Evolutionary conservation across 495 filamentous ascomycete genomes (phyloP).

Genomic region (Immersiella caudata): DNA sequence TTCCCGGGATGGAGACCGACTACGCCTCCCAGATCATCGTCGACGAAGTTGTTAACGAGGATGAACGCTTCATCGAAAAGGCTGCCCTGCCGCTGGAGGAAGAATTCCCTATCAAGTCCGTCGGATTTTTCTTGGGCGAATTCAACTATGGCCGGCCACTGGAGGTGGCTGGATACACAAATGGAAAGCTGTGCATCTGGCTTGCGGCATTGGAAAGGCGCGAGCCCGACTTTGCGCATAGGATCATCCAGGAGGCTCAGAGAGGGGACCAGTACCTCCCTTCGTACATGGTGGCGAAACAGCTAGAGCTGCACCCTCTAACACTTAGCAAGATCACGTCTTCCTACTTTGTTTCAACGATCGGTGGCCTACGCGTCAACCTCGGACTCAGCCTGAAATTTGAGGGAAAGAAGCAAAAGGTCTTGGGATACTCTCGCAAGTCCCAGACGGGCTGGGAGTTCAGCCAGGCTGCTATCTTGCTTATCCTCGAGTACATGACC

Average conservation of each 20-base stretch:
- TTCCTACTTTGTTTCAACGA: conserved; percentile 79
- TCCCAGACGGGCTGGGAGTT: conserved; percentile 91
- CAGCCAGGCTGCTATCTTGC: conserved; percentile 75
- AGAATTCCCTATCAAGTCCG: conserved; percentile 81
- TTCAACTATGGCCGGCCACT: conserved; percentile 90
- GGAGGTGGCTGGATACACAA: conserved; percentile 73
- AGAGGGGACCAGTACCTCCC: conserved; percentile 73
- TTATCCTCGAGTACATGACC: conserved; percentile 87
- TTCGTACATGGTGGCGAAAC: conserved; percentile 81
- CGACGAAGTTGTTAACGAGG: conserved; percentile 86
- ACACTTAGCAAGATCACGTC: conserved; percentile 95
- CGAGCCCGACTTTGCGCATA: conserved; percentile 78
- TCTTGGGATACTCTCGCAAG: conserved; percentile 91
- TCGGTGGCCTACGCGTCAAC: conserved; percentile 76
- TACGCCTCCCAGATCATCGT: conserved; percentile 90
- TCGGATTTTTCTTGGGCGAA: conserved; percentile 95
- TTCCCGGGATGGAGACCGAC: conserved; percentile 88
- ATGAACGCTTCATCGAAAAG: conserved; percentile 89
- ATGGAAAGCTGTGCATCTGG: conserved; percentile 75
- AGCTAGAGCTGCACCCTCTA: conserved; percentile 78
- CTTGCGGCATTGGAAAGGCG: conserved; percentile 66
- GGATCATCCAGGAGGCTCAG: conserved; percentile 69
- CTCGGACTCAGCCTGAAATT: conserved; percentile 96
- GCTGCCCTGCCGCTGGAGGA: conserved; percentile 83
- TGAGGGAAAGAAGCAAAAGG: conserved; percentile 91